Evolutionary conservation across 2,329 filamentous ascomycete species (phyloP).

Genomic region (Penicillium sp.): DNA sequence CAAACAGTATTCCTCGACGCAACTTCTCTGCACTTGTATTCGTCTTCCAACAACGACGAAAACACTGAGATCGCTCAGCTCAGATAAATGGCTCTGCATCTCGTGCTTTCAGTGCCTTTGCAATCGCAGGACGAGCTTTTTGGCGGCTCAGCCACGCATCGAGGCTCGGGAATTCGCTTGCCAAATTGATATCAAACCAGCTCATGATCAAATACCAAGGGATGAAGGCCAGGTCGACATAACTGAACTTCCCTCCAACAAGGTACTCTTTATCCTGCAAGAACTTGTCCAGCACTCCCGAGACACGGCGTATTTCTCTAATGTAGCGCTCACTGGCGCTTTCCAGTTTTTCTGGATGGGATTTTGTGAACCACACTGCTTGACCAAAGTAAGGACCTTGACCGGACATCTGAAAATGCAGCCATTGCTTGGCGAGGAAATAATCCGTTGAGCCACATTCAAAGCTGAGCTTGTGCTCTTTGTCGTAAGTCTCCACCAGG

Average conservation of each 20-base stretch:
- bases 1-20: no score
- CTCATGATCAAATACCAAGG: constrained; percentile 26
- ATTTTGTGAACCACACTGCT: constrained; percentile 39
- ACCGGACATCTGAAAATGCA: constrained; percentile 43
- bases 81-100: constrained; percentile 3
- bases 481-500: constrained; percentile 43
- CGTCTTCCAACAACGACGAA: no score
- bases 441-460: constrained; percentile 27
- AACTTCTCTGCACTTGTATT: no score
- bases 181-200: constrained; percentile 19
- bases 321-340: constrained; percentile 42
- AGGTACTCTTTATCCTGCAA: constrained; percentile 37
- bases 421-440: constrained; percentile 41
- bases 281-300: constrained; percentile 39
- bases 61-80: no score
- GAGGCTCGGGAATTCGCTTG: constrained; percentile 26
- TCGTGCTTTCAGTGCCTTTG: constrained; percentile 16
- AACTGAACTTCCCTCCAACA: constrained; percentile 40
- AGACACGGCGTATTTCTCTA: constrained; percentile 42
- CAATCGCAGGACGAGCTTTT: constrained; percentile 23
- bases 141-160: constrained; percentile 27
- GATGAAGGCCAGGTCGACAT: constrained; percentile 40
- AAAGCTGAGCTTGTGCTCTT: constrained; percentile 34
- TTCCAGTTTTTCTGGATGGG: constrained; percentile 40
- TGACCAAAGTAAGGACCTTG: constrained; percentile 49